phyloP scores from a whole-genome alignment of 2,329 filamentous ascomycete genomes.

The Botrytis elliptica region DNA sequence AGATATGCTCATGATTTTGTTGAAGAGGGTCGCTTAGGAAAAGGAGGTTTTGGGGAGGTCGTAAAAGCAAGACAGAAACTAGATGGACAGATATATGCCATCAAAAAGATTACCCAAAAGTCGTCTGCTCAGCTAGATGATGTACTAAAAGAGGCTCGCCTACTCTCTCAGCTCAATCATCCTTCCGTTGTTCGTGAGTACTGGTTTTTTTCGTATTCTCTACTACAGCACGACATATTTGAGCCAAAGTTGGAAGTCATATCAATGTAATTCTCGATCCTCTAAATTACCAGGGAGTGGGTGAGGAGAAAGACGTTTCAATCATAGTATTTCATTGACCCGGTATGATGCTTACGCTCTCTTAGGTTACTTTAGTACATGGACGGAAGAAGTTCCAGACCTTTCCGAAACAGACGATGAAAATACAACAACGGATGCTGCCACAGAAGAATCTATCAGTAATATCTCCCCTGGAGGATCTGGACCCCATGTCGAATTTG shows the following conservation, averaged over 20 bases:
- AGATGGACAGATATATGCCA: constrained; percentile 89
- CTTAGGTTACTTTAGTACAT: constrained; percentile 92
- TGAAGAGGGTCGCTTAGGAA: constrained; percentile 83
- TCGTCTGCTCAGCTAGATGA: constrained; percentile 78
- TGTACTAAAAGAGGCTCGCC: constrained; percentile 78
- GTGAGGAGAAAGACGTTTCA: not conserved
- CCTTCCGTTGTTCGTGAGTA: constrained; percentile 56
- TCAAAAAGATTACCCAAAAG: constrained; percentile 91
- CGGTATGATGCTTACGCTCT: not conserved
- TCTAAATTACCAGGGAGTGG: not conserved
- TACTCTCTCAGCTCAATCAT: constrained; percentile 90
- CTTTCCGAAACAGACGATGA: constrained; percentile 56
- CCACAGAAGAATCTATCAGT: constrained; percentile 33
- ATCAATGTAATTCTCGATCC: not conserved
- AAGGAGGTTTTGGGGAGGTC: constrained; percentile 94
- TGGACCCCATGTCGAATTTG: constrained; percentile 36
- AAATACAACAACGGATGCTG: constrained; percentile 47
- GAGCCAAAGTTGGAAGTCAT: not conserved
- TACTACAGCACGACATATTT: not conserved
- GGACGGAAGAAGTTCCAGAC: constrained; percentile 74
- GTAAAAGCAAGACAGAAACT: constrained; percentile 94
- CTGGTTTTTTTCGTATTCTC: not conserved
- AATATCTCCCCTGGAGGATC: constrained; percentile 33
- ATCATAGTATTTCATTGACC: not conserved
- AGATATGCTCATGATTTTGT: constrained; percentile 88